Percentiles rank a stretch among this genome's conserved stretches.
Evolutionary conservation across 1,284 basidiomycete genomes (phyloP).

Genomic region (Meira miltonrushii): DNA sequence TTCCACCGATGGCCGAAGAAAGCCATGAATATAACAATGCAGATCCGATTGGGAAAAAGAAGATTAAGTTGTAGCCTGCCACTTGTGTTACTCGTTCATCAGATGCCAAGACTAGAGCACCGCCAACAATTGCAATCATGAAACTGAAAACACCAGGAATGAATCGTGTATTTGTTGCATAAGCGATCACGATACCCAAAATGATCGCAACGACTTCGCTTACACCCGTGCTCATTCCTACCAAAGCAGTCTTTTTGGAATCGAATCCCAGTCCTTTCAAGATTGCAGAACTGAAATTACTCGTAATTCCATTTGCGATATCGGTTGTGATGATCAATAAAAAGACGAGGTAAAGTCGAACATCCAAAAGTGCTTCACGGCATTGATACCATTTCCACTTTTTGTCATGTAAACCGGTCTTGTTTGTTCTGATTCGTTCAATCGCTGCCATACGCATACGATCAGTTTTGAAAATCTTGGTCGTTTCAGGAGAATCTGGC

Average conservation of each 20-base stretch:
- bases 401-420: constrained; percentile 59
- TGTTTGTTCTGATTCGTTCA: constrained; percentile 60
- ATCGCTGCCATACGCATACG: constrained; percentile 60
- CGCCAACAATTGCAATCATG: constrained; percentile 33
- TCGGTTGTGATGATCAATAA: constrained; percentile 27
- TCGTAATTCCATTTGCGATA: constrained; percentile 35
- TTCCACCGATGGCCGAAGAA: constrained; percentile 29
- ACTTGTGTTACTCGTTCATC: constrained; percentile 19
- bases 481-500: constrained; percentile 32
- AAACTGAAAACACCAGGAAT: constrained; percentile 39
- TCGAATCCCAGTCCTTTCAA: constrained; percentile 44
- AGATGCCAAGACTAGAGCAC: constrained; percentile 29
- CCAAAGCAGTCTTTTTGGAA: constrained; percentile 35
- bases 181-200: constrained; percentile 31
- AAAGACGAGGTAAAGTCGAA: constrained; percentile 50
- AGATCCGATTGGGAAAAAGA: constrained; percentile 16
- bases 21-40: constrained; percentile 33
- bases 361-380: constrained; percentile 58
- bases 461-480: constrained; percentile 51
- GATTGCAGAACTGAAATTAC: constrained; percentile 45
- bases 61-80: constrained; percentile 20
- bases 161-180: constrained; percentile 23
- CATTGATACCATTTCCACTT: constrained; percentile 59
- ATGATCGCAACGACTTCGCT: constrained; percentile 37
- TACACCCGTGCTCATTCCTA: constrained; percentile 44